Percentiles rank a stretch among this genome's conserved stretches.
phyloP scores from a whole-genome alignment of 495 filamentous ascomycete species.

The Cudoniella acicularis region DNA sequence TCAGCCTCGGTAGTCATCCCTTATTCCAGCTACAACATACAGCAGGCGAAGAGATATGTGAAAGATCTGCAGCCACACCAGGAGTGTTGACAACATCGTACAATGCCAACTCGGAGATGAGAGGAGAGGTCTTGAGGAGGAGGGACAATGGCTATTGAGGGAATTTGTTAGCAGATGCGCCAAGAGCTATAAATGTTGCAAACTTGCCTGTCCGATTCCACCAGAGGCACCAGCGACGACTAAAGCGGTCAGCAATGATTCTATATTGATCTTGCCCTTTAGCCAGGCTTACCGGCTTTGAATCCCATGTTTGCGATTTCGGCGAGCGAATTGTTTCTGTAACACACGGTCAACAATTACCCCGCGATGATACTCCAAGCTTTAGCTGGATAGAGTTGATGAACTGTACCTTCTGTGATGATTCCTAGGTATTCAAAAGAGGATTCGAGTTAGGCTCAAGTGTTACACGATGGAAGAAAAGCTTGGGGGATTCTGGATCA shows the following conservation, averaged over 20 bases:
- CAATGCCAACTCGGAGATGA: constrained; percentile 85
- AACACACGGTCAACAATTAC: constrained; percentile 17
- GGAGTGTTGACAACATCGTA: constrained; percentile 99
- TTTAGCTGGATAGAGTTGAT: constrained; percentile 20
- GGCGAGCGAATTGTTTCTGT: constrained; percentile 12
- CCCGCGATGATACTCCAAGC: constrained; percentile 21
- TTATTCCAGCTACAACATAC: constrained; percentile 52
- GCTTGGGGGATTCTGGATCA: constrained; percentile 24
- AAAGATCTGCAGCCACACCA: constrained; percentile 91
- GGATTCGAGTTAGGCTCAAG: constrained; percentile 14
- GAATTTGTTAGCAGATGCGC: constrained; percentile 29
- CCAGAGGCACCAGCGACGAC: constrained; percentile 95
- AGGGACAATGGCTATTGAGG: constrained; percentile 86
- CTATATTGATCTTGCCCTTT: background rate
- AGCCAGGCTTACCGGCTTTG: constrained; percentile 67
- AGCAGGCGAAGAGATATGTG: constrained; percentile 91
- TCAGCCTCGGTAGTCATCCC: constrained; percentile 23
- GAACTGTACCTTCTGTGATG: constrained; percentile 20
- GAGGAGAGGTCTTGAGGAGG: constrained; percentile 80
- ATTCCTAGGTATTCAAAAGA: constrained; percentile 20
- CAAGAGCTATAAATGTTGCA: constrained; percentile 1
- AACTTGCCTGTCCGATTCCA: constrained; percentile 91
- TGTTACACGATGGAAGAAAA: constrained; percentile 13
- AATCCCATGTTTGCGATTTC: constrained; percentile 61
- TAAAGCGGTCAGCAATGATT: constrained; percentile 38